phyloP scores from a whole-genome alignment of 345 rosid species.

The Punica granatum region DNA sequence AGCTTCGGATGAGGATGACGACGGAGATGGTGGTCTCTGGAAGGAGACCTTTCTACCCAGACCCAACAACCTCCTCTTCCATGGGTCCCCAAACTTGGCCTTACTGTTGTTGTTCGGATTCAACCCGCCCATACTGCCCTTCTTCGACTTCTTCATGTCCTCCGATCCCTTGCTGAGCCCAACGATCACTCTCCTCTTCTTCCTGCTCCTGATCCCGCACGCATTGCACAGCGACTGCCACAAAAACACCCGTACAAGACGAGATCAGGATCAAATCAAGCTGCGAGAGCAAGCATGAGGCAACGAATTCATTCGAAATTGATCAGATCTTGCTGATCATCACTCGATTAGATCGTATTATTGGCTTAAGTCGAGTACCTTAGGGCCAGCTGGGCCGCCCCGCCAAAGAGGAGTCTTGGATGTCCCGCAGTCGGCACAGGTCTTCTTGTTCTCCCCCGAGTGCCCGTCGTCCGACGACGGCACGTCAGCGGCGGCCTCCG shows the following conservation, averaged over 20 bases:
- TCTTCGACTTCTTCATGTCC: slow-evolving; percentile 40
- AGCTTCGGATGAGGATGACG: not conserved
- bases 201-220: slow-evolving; percentile 94
- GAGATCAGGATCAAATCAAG: not conserved
- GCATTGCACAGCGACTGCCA: slow-evolving; percentile 90
- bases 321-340: not conserved
- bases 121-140: slow-evolving; percentile 12
- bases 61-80: slow-evolving; percentile 50
- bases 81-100: slow-evolving; percentile 34
- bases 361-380: slow-evolving; percentile 17
- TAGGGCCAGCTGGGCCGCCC: slow-evolving; percentile 49
- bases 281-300: not conserved
- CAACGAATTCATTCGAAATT: not conserved
- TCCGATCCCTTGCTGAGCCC: slow-evolving; percentile 33
- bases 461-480: slow-evolving; percentile 1
- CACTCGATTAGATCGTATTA: not conserved
- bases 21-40: slow-evolving; percentile 31
- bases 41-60: slow-evolving; percentile 56
- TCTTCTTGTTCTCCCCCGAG: slow-evolving; percentile 23
- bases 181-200: slow-evolving; percentile 55
- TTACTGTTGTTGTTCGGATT: slow-evolving; percentile 4
- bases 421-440: slow-evolving; percentile 44
- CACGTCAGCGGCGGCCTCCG: slow-evolving; percentile 9
- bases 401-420: slow-evolving; percentile 48
- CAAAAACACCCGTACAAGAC: not conserved